These are phyloP conservation scores for Podaxis sp. DNA, from an alignment of 768 basidiomycete species.

Conservation along the genomic window DNA sequence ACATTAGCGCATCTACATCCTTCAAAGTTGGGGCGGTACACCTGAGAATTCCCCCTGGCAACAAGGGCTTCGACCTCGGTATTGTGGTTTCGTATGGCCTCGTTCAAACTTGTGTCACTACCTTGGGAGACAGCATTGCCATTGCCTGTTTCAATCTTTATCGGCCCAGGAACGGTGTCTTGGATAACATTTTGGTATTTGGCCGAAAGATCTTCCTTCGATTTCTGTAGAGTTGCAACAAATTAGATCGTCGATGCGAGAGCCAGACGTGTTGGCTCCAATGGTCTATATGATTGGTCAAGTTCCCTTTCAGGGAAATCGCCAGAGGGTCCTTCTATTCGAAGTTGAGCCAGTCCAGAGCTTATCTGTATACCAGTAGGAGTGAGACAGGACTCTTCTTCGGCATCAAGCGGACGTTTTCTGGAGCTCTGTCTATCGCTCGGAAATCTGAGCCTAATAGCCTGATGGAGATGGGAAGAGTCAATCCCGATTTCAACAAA, in stretches of 20 bases:
- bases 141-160: constrained; percentile 14
- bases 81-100: constrained; percentile 75
- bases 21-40: constrained; percentile 88
- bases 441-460: constrained; percentile 89
- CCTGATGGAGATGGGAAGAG: constrained; percentile 75
- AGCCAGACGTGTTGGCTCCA: constrained; percentile 68
- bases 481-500: constrained; percentile 98
- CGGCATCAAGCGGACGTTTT: constrained; percentile 58
- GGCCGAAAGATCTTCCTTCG: constrained; percentile 74
- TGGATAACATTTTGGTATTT: constrained; percentile 30
- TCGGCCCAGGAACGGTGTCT: constrained; percentile 8
- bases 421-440: constrained; percentile 69
- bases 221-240: constrained; percentile 84
- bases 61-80: constrained; percentile 87
- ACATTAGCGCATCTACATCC: constrained; percentile 90
- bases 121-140: constrained; percentile 5
- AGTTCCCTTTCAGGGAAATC: constrained; percentile 2
- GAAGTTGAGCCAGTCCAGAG: constrained; percentile 50
- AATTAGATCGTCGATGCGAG: constrained; percentile 98
- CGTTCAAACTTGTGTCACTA: constrained; percentile 39
- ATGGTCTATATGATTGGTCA: constrained; percentile 10
- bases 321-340: constrained; percentile 50
- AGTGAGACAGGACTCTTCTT: constrained; percentile 42
- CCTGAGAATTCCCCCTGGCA: constrained; percentile 95
- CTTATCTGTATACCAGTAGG: constrained; percentile 48